A percentile compares a stretch with the other conserved stretches of the same genome.
Conservation (phyloP, 805 yeast species). For the Starmerella vitae region DNA sequence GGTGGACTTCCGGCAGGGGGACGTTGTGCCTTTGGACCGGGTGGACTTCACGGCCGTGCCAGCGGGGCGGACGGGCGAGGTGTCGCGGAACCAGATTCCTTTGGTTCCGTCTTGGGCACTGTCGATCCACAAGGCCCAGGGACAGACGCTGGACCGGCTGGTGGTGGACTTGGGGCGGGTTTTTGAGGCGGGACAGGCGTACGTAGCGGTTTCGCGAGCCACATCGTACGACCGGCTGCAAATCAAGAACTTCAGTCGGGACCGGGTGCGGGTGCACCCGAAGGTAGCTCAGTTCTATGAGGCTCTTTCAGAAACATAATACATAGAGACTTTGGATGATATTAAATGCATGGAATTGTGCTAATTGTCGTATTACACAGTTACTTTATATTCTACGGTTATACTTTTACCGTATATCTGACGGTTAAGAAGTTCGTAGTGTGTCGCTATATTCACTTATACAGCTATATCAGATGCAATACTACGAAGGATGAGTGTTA, state of each 20-base stretch:
- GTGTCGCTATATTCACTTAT: too few species aligned
- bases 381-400: too few species aligned
- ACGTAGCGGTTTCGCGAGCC: constrained; percentile 91
- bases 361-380: too few species aligned
- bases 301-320: too few species aligned
- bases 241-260: constrained; percentile 55
- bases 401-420: too few species aligned
- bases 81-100: constrained; percentile 66
- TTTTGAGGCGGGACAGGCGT: constrained; percentile 90
- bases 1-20: constrained; percentile 18
- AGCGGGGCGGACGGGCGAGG: constrained; percentile 31
- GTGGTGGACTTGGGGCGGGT: constrained; percentile 61
- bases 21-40: constrained; percentile 11
- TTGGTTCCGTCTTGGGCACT: constrained; percentile 85
- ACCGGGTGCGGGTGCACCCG: constrained; percentile 54
- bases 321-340: too few species aligned
- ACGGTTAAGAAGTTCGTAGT: too few species aligned
- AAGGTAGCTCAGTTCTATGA: constrained; percentile 58
- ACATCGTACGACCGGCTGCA: constrained; percentile 67
- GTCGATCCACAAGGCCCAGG: constrained; percentile 93
- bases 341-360: too few species aligned
- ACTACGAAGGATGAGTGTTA: too few species aligned
- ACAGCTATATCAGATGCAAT: too few species aligned
- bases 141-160: constrained; percentile 67
- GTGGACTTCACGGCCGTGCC: constrained; percentile 12